Evolutionary conservation across 495 filamentous ascomycete genomes (phyloP).

Genomic region (Bryoglossum gracile): DNA sequence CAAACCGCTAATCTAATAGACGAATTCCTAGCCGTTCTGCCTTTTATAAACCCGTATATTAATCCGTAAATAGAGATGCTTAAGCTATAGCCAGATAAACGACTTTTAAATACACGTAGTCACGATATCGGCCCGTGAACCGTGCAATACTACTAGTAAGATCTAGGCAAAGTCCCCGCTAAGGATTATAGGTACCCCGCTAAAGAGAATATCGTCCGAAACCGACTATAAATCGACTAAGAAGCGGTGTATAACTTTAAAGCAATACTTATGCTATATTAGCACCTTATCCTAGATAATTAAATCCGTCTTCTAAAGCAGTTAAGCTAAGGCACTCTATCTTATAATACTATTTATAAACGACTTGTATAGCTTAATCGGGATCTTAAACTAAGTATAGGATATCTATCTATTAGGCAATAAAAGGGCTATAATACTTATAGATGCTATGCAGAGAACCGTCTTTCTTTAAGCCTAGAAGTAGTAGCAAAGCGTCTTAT

Average conservation of each 20-base stretch:
- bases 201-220: slow-evolving; percentile 2
- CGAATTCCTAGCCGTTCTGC: background rate
- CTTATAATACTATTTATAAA: slow-evolving; percentile 11
- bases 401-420: slow-evolving; percentile 7
- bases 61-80: background rate
- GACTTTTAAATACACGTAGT: background rate
- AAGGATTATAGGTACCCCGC: background rate
- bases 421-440: slow-evolving; percentile 1
- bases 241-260: slow-evolving; percentile 1
- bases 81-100: background rate
- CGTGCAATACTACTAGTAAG: background rate
- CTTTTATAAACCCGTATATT: slow-evolving; percentile 3
- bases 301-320: background rate
- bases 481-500: background rate
- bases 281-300: slow-evolving; percentile 5
- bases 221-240: slow-evolving; percentile 1
- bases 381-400: slow-evolving; percentile 17
- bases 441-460: background rate
- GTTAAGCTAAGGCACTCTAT: background rate
- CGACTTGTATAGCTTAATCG: slow-evolving; percentile 9
- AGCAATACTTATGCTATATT: slow-evolving; percentile 5
- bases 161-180: slow-evolving; percentile 4
- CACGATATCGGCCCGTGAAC: slow-evolving; percentile 1
- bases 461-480: background rate
- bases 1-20: background rate